A percentile compares a stretch with the other conserved stretches of the same genome.
phyloP scores from a whole-genome alignment of 805 yeast genomes.

The Starmerella davenportii region DNA sequence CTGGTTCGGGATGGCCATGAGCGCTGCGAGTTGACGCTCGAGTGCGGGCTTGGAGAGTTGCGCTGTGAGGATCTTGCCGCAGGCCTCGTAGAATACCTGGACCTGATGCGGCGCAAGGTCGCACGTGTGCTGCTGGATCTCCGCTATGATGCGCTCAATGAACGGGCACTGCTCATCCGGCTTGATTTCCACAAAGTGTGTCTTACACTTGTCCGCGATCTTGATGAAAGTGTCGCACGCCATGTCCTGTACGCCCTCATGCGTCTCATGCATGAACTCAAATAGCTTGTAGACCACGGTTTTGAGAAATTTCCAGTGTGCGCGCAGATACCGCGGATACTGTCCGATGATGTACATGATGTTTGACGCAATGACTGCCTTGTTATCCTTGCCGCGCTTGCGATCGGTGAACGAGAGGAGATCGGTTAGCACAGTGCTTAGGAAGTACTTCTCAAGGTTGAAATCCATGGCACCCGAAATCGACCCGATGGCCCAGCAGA shows the following conservation, averaged over 20 bases:
- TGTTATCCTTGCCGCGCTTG: conserved; percentile 94
- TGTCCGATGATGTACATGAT: conserved; percentile 99
- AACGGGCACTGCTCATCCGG: conserved; percentile 76
- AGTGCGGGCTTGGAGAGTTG: conserved; percentile 45
- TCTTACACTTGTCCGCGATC: conserved; percentile 84
- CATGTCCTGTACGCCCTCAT: conserved; percentile 99
- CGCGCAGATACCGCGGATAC: conserved; percentile 90
- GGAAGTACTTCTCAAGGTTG: conserved; percentile 85
- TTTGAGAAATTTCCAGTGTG: conserved; percentile 94
- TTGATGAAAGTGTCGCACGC: conserved; percentile 98
- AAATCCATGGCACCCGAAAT: conserved; percentile 98
- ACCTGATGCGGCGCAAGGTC: conserved; percentile 95
- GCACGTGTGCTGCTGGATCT: conserved; percentile 69
- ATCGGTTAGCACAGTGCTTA: conserved; percentile 86
- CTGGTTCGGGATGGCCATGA: conserved; percentile 81
- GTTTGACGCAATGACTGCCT: conserved; percentile 98
- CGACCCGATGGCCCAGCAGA: conserved; percentile 99
- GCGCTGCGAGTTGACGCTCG: conserved; percentile 50
- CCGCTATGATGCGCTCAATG: conserved; percentile 70
- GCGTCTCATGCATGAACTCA: conserved; percentile 99
- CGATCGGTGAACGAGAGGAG: conserved; percentile 78
- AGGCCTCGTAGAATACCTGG: conserved; percentile 93
- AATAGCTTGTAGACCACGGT: conserved; percentile 90
- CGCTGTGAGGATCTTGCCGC: conserved; percentile 83
- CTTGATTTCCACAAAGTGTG: conserved; percentile 82